Base-by-base conservation (phyloP, 768 basidiomycete species). In the Cystobasidium onofrii region DNA sequence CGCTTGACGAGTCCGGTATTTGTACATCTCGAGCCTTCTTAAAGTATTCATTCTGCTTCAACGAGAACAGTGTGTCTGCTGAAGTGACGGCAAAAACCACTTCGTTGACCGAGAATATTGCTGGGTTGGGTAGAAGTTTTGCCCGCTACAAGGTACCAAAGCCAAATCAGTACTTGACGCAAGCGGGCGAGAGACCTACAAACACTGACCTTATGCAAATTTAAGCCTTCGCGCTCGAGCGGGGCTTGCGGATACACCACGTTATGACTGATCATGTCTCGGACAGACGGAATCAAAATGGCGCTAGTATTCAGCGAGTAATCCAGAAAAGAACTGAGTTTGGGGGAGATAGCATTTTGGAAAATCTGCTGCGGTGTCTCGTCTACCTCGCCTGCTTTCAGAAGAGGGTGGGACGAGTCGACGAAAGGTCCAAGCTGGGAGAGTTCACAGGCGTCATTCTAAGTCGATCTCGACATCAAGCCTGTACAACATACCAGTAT, bases 51-150 rank as follows among this genome's bases (percentile, higher is more conserved):
- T 95, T 90, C 77, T 88, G 90, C 64, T 88, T 86, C 0, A 98
- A 84, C 79, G 96, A 92, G 82, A 93, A 95, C 25, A 98, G 82
- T 0, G 88, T 86, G 80, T 99, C 96, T 29, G 91, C 87, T 75
- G 90, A 91, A n/a, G 86, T 89, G 17, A 86, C 85, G 1, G 86
- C 90, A 77, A 99, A 90, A 1, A 86, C 83, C 57, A 96, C 82
- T 52, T 87, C 90, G 80, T 97, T 93, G 75, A 99, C 82, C n/a
- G 86, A 85, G 81, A 98, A 93, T 4, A 85, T 84, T 17, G 87
- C 86, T 0, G 96, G 96, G 87, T 80, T 97, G 96, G 18, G 93
- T 91, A 31, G 96, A 83, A 1, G 92, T 93, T 80, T 98, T 95
- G 31, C 91, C 86, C 0, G 92, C 84, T 20, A 79, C 34, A 12